Percentiles rank a stretch among this genome's conserved stretches.
These are phyloP conservation scores for Pichia manshurica DNA, from an alignment of 805 yeast genomes.

Conservation along the genomic window DNA sequence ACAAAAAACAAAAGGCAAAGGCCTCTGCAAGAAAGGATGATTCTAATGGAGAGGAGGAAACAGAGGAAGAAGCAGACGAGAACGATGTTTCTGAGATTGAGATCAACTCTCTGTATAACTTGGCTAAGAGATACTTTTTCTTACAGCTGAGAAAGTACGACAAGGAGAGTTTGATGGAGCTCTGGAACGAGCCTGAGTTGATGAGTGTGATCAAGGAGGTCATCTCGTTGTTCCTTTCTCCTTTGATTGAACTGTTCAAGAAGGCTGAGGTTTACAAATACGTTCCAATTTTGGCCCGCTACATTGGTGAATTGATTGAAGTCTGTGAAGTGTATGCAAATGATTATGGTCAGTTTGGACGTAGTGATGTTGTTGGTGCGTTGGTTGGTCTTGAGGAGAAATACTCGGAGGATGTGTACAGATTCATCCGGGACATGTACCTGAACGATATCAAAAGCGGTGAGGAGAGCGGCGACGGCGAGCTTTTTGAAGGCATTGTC, in stretches of 20 bases:
- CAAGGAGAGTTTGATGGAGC: conserved; percentile 62
- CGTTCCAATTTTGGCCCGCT: conserved; percentile 55
- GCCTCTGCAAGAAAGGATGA: not conserved
- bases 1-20: no score
- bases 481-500: conserved; percentile 63
- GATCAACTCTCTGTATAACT: conserved; percentile 35
- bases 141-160: conserved; percentile 65
- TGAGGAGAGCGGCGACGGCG: conserved; percentile 21
- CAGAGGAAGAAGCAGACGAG: conserved; percentile 1
- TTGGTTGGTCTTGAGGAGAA: conserved; percentile 60
- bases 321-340: conserved; percentile 46
- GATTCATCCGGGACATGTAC: conserved; percentile 77
- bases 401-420: conserved; percentile 68
- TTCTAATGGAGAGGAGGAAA: not conserved
- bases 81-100: conserved; percentile 12
- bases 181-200: conserved; percentile 83
- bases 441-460: conserved; percentile 53
- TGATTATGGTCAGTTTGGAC: conserved; percentile 36
- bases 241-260: conserved; percentile 62
- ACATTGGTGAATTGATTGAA: conserved; percentile 60
- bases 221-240: conserved; percentile 67
- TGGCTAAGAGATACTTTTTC: conserved; percentile 55
- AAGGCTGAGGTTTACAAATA: conserved; percentile 62
- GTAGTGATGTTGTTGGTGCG: conserved; percentile 58
- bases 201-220: conserved; percentile 70